A percentile compares a stretch with the other conserved stretches of the same genome.
Conservation (phyloP, 2,329 filamentous ascomycete genomes). For the Aspergillus bombycis region DNA sequence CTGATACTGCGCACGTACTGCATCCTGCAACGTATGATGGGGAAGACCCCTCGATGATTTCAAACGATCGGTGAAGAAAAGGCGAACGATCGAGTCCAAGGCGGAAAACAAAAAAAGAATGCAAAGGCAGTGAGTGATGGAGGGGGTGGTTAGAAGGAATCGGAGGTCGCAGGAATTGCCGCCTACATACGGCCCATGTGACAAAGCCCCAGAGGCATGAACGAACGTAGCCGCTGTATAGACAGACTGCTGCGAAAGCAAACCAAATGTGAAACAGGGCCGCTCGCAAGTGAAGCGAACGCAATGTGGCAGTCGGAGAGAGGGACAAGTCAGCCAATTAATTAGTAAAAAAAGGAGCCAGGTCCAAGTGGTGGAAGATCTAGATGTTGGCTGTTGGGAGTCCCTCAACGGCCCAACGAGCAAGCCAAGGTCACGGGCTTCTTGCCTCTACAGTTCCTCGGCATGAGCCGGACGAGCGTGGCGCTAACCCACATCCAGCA, state of each 20-base stretch:
- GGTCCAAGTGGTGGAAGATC: neutral
- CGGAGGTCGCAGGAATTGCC: constrained; percentile 32
- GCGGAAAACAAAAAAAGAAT: constrained; percentile 11
- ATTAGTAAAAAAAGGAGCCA: neutral
- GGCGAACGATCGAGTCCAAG: constrained; percentile 11
- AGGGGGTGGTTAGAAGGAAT: constrained; percentile 21
- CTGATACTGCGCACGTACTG: constrained; percentile 97
- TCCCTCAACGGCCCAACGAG: constrained; percentile 11
- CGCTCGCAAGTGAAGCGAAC: constrained; percentile 9
- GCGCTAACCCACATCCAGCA: neutral
- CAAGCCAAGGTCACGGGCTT: neutral
- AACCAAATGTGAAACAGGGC: constrained; percentile 7
- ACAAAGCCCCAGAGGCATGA: constrained; percentile 30
- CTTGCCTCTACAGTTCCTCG: constrained; percentile 9
- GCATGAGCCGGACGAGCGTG: neutral
- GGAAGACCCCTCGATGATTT: constrained; percentile 20
- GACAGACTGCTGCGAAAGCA: neutral
- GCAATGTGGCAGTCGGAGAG: constrained; percentile 3
- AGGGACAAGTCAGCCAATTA: neutral
- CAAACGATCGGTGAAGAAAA: constrained; percentile 6
- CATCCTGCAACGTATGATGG: constrained; percentile 60
- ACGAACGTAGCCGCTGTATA: constrained; percentile 7
- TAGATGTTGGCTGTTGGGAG: constrained; percentile 11
- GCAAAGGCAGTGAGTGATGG: constrained; percentile 12
- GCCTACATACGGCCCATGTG: constrained; percentile 42